Base-by-base conservation (phyloP, 495 filamentous ascomycete genomes). In the Penicillium alfredii region DNA sequence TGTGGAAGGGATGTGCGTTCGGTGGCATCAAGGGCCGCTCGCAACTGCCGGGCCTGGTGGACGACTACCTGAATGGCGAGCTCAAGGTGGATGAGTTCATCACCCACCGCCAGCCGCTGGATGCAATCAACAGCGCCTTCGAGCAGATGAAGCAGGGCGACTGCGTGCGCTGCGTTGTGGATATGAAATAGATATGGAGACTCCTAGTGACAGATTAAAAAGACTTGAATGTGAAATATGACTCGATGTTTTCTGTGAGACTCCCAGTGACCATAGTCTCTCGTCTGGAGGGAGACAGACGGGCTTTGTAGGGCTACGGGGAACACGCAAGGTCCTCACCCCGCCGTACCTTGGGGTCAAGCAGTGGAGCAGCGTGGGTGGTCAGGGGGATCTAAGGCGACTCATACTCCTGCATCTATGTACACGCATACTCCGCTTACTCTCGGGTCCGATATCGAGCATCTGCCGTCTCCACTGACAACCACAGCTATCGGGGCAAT, bases 31-130 rank as follows among this genome's bases (percentile, higher is more conserved):
- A 98, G 73, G 92, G 92, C 42, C 88, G 92, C 51, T 78, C 84
- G 17, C 92, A 98, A 66, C 77, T 98, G 31, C 86, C 85, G 21
- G 82, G 74, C 35, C 78, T 98, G 17, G 89, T 98, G 4, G 72
- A 81, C 35, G 93, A 97, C 61, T 98, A 98, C 61, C 73, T 94
- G 60, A 71, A 71, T 15, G 88, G 88, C 44, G 76, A 84, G 53
- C 77, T 98, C 54, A 97, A 95, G 84, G 90, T 98, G 25, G 93
- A 98, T 55, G 92, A 98, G 71, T 97, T 97, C 73, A 97, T 98
- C 66, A 98, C 92, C 18, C 93, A 98, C 72, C 81, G 92, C 28
- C 82, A 93, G 74, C 66, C 69, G 6, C 71, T 98, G 30, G 55
- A 57, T 15, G 72, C 79, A 32, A 96, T 98, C 68, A 96, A 95